Conservation (phyloP, 768 basidiomycete genomes). For the Scleroderma bovista region DNA sequence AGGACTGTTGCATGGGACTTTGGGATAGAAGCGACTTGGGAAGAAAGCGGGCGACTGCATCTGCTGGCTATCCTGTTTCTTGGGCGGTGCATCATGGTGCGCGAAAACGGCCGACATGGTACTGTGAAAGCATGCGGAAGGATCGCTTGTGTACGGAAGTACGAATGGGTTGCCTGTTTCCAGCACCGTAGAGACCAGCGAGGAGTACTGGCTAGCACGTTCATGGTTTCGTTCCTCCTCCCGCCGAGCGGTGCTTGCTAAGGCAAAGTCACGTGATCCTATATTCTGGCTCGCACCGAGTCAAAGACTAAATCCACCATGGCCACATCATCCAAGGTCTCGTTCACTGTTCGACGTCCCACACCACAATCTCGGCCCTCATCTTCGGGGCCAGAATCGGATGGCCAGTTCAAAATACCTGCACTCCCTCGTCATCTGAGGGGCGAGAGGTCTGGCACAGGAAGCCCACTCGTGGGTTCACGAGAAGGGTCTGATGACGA, state of each 20-base stretch:
- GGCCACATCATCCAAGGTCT: slow-evolving; percentile 46
- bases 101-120: not conserved
- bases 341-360: slow-evolving; percentile 83
- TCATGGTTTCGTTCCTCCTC: not conserved
- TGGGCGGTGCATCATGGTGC: not conserved
- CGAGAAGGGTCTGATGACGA: slow-evolving; percentile 26
- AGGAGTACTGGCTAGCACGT: not conserved
- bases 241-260: too few relatives aligned
- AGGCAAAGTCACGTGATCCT: too few relatives aligned
- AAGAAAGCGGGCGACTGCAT: slow-evolving; percentile 3
- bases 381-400: slow-evolving; percentile 62
- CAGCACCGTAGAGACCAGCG: not conserved
- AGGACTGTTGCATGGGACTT: slow-evolving; percentile 45
- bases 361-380: slow-evolving; percentile 58
- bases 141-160: not conserved
- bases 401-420: slow-evolving; percentile 52
- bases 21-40: slow-evolving; percentile 35
- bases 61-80: not conserved
- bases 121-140: slow-evolving; percentile 5
- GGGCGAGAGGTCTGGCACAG: slow-evolving; percentile 37
- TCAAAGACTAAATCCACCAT: slow-evolving; percentile 7
- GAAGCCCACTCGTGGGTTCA: slow-evolving; percentile 50
- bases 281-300: not conserved
- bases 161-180: not conserved
- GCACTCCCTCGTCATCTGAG: slow-evolving; percentile 55